Percentiles rank a stretch among this genome's conserved stretches.
Conservation (phyloP, 163 green algal genomes). For the Trebouxia gelatinosa region DNA sequence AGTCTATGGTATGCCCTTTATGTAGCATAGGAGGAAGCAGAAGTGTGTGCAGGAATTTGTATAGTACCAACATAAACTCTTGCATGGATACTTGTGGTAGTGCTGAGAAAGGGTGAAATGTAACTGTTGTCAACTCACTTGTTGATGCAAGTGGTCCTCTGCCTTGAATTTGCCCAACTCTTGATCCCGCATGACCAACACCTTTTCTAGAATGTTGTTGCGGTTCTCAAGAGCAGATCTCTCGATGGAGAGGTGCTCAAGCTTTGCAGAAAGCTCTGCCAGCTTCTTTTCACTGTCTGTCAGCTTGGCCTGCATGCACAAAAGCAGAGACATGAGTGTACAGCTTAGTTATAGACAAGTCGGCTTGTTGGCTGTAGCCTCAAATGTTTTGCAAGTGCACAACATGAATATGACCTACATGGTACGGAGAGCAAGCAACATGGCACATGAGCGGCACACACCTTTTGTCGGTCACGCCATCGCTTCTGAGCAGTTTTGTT, state of each 20-base stretch:
- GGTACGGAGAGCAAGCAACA: too few species aligned
- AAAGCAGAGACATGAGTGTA: neutral
- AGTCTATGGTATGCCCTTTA: too few species aligned
- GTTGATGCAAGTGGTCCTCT: neutral
- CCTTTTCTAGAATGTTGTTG: constrained; percentile 68
- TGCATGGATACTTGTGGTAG: too few species aligned
- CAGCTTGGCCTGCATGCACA: constrained; percentile 48
- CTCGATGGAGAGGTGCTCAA: constrained; percentile 51
- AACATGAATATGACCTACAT: too few species aligned
- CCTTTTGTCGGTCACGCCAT: constrained; percentile 33
- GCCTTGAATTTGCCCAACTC: constrained; percentile 23
- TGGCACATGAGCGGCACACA: too few species aligned
- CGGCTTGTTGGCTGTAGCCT: neutral
- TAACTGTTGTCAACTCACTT: too few species aligned
- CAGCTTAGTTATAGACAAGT: neutral
- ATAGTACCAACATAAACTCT: too few species aligned
- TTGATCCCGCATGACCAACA: constrained; percentile 52
- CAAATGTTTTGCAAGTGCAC: too few species aligned
- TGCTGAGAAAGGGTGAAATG: too few species aligned
- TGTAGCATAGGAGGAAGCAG: too few species aligned
- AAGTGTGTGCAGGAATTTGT: too few species aligned
- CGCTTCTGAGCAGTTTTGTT: constrained; percentile 35
- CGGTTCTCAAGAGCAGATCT: constrained; percentile 54
- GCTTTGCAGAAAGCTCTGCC: constrained; percentile 53
- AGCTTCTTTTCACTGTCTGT: constrained; percentile 56